A percentile compares a stretch with the other conserved stretches of the same genome.
Evolutionary conservation across 192 early-diverging fungal genomes (phyloP).

Genomic region (Entomortierella chlamydospora): DNA sequence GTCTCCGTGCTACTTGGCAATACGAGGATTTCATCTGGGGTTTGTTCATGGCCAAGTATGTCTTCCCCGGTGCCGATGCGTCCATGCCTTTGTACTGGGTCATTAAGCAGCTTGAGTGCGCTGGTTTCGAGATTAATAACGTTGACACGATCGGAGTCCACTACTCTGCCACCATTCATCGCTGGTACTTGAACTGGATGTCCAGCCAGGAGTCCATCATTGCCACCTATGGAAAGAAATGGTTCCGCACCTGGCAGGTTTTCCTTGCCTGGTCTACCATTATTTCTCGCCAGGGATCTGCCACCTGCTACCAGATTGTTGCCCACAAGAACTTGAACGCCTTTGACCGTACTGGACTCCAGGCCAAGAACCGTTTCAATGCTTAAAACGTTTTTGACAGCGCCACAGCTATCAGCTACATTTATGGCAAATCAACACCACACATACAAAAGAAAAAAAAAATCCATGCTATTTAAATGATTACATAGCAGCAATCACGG

Average conservation of each 20-base stretch:
- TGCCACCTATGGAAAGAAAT: constrained; percentile 88
- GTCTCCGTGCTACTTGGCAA: constrained; percentile 80
- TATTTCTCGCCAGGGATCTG: constrained; percentile 94
- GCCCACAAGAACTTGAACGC: constrained; percentile 97
- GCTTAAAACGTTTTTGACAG: too few species aligned
- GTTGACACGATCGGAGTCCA: constrained; percentile 95
- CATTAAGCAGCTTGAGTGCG: constrained; percentile 89
- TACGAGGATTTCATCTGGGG: constrained; percentile 82
- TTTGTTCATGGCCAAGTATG: constrained; percentile 98
- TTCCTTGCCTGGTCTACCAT: constrained; percentile 98
- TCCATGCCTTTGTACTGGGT: constrained; percentile 97
- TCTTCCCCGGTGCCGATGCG: constrained; percentile 99
- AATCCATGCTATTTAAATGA: too few species aligned
- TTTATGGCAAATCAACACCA: too few species aligned
- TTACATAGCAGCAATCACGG: too few species aligned
- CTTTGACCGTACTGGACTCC: constrained; percentile 85
- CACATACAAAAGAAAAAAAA: too few species aligned
- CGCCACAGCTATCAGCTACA: too few species aligned
- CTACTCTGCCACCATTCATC: constrained; percentile 95
- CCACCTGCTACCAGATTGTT: constrained; percentile 96
- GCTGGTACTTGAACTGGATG: constrained; percentile 99
- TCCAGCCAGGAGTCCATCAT: constrained; percentile 88
- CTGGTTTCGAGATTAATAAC: constrained; percentile 93
- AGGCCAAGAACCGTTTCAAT: constrained; percentile 58
- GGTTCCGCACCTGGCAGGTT: constrained; percentile 95